These are phyloP conservation scores for Crithidia mellificae DNA, from an alignment of 208 protist genomes.

Conservation along the genomic window DNA sequence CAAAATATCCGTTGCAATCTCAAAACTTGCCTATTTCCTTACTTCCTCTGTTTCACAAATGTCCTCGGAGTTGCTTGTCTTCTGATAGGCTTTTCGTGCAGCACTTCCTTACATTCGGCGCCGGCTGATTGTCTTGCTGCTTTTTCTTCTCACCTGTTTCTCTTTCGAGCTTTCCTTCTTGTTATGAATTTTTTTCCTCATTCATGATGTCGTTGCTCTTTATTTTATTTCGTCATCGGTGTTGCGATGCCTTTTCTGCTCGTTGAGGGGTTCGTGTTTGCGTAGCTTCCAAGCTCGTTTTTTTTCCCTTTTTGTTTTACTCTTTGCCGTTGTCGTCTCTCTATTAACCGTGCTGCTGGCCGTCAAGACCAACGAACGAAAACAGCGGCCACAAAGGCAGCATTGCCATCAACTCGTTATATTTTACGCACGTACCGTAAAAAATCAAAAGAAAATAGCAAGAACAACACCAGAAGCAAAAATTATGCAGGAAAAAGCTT, in stretches of 20 bases:
- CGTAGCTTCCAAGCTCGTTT: slow-evolving; percentile 1
- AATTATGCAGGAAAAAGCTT: no score
- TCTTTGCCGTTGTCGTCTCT: background rate
- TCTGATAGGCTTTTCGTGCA: background rate
- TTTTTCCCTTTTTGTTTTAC: slow-evolving; percentile 15
- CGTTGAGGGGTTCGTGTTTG: background rate
- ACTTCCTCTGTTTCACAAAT: background rate
- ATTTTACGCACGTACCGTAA: no score
- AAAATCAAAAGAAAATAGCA: no score
- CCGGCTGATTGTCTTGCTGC: slow-evolving; percentile 1
- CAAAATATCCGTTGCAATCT: no score
- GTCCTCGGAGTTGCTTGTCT: background rate
- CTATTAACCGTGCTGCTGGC: background rate
- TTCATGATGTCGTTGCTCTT: slow-evolving; percentile 8
- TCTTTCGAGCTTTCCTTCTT: no score
- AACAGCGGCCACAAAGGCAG: background rate
- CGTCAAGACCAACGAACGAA: background rate
- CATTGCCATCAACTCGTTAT: background rate
- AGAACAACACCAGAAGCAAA: no score
- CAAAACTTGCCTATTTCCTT: slow-evolving; percentile 1
- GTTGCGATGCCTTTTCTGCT: slow-evolving; percentile 8
- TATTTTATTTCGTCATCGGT: background rate
- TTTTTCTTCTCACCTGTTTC: background rate
- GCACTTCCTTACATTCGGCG: background rate
- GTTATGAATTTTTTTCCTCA: slow-evolving; percentile 15